These are phyloP conservation scores for Spongispora temasekensis DNA, from an alignment of 1,284 basidiomycete species.

Conservation along the genomic window DNA sequence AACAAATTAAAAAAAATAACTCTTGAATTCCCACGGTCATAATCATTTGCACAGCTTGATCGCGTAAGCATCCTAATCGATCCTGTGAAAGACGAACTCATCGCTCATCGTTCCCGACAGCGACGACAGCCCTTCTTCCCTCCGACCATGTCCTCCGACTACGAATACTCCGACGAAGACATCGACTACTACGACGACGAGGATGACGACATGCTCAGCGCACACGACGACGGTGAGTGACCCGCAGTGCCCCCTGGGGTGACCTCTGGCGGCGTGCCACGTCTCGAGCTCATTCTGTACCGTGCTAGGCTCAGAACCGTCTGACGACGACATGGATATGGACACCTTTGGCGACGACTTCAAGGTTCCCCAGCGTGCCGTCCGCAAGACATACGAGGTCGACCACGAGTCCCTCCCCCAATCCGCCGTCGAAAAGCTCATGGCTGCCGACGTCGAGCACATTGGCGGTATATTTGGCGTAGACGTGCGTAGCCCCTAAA, in stretches of 20 bases:
- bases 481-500: conserved; percentile 57
- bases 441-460: conserved; percentile 79
- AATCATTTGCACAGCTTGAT: conserved; percentile 9
- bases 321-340: conserved; percentile 66
- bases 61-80: conserved; percentile 37
- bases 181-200: conserved; percentile 65
- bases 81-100: conserved; percentile 16
- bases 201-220: conserved; percentile 67
- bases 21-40: background rate
- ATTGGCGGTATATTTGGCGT: conserved; percentile 85
- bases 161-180: conserved; percentile 72
- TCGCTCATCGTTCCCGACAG: conserved; percentile 19
- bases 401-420: conserved; percentile 77
- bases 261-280: conserved; percentile 23
- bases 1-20: conserved; percentile 8
- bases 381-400: conserved; percentile 74
- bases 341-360: conserved; percentile 64
- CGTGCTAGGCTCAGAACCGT: conserved; percentile 44
- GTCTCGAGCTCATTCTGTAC: conserved; percentile 6
- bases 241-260: background rate
- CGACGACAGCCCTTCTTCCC: conserved; percentile 7
- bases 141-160: conserved; percentile 67
- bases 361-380: conserved; percentile 54
- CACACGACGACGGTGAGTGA: conserved; percentile 50
- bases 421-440: conserved; percentile 72